Evolutionary conservation across 495 filamentous ascomycete species (phyloP).

Genomic region (Diplogelasinospora grovesii): DNA sequence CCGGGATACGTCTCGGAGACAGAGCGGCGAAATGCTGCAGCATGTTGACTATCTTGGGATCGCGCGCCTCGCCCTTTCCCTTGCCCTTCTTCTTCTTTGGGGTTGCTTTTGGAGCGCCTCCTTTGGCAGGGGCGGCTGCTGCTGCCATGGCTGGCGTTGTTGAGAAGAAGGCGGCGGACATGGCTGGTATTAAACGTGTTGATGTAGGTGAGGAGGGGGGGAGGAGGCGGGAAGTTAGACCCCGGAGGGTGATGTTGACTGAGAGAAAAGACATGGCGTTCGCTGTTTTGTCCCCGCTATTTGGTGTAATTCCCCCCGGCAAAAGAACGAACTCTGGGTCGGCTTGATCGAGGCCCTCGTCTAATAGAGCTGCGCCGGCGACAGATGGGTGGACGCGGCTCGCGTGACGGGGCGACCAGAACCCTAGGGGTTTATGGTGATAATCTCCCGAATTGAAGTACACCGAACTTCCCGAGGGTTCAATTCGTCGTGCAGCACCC

Average conservation of each 20-base stretch:
- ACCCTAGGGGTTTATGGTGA: too few relatives aligned
- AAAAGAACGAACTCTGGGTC: too few relatives aligned
- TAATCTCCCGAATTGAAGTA: too few relatives aligned
- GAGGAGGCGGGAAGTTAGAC: slow-evolving; percentile 22
- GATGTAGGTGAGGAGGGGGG: not conserved
- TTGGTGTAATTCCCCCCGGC: too few relatives aligned
- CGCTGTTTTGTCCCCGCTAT: too few relatives aligned
- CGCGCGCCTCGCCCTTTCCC: slow-evolving; percentile 6
- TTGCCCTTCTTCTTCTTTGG: slow-evolving; percentile 21
- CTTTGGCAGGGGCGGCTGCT: not conserved
- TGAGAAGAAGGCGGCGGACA: not conserved
- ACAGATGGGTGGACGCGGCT: too few relatives aligned
- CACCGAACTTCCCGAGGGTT: too few relatives aligned
- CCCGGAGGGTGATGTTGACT: slow-evolving; percentile 19
- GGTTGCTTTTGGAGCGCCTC: not conserved
- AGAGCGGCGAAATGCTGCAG: slow-evolving; percentile 21
- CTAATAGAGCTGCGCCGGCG: too few relatives aligned
- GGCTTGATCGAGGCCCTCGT: too few relatives aligned
- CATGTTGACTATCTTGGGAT: slow-evolving; percentile 28
- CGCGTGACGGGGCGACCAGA: too few relatives aligned
- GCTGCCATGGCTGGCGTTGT: slow-evolving; percentile 1
- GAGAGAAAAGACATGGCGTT: slow-evolving; percentile 19
- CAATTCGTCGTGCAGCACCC: too few relatives aligned
- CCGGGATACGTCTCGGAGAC: slow-evolving; percentile 40
- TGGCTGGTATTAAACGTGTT: slow-evolving; percentile 7